Evolutionary conservation across 805 yeast genomes (phyloP).

Genomic region (Barnettozyma wickerhamii): DNA sequence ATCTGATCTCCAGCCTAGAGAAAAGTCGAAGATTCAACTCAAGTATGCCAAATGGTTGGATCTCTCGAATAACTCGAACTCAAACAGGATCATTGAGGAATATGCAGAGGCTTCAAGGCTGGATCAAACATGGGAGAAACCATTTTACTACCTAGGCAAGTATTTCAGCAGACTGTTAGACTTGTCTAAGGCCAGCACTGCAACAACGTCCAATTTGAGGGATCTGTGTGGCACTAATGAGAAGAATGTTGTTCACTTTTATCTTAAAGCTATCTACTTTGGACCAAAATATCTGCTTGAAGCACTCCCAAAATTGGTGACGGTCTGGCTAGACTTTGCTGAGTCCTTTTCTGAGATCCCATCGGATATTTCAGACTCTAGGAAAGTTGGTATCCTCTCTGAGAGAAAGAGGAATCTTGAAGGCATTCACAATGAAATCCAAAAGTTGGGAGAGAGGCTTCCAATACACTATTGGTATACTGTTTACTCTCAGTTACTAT

Average conservation of each 20-base stretch:
- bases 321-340: constrained; percentile 84
- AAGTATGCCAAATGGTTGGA: constrained; percentile 89
- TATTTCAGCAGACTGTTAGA: constrained; percentile 77
- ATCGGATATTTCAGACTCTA: constrained; percentile 14
- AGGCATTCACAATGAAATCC: constrained; percentile 45
- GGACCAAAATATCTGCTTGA: constrained; percentile 72
- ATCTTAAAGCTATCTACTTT: constrained; percentile 52
- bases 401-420: constrained; percentile 36
- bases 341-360: constrained; percentile 24
- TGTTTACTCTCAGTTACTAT: constrained; percentile 79
- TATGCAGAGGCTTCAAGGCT: constrained; percentile 55
- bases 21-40: constrained; percentile 46
- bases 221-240: constrained; percentile 49
- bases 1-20: constrained; percentile 19
- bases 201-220: constrained; percentile 18
- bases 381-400: constrained; percentile 9
- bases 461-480: constrained; percentile 70
- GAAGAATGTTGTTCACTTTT: constrained; percentile 48
- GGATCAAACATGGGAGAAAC: constrained; percentile 66
- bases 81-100: constrained; percentile 65
- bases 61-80: constrained; percentile 74
- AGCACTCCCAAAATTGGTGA: constrained; percentile 83
- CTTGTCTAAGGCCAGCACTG: constrained; percentile 43
- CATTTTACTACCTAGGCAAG: constrained; percentile 74
- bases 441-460: constrained; percentile 38